These are phyloP conservation scores for Staphylotrichum tortipilum DNA, from an alignment of 495 filamentous ascomycete genomes.

Conservation along the genomic window DNA sequence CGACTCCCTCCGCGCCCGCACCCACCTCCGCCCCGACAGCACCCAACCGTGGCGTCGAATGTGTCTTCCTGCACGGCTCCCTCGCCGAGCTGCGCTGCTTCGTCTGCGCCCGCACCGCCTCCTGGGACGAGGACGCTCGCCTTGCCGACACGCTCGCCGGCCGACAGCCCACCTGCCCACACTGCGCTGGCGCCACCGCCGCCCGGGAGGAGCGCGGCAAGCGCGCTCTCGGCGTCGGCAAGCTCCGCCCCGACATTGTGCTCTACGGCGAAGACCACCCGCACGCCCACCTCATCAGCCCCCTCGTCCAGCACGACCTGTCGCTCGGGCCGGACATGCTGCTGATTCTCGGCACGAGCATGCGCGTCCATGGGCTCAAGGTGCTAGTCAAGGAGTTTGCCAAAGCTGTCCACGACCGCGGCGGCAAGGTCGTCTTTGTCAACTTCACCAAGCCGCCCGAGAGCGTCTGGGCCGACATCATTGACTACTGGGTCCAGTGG, in stretches of 20 bases:
- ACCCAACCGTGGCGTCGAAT: conserved; percentile 45
- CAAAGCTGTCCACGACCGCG: conserved; percentile 56
- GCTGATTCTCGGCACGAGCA: conserved; percentile 58
- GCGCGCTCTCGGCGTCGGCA: conserved; percentile 52
- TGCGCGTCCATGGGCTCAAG: conserved; percentile 61
- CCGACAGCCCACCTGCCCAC: conserved; percentile 53
- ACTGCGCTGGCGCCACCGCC: conserved; percentile 47
- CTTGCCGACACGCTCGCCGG: conserved; percentile 44
- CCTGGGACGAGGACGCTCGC: conserved; percentile 50
- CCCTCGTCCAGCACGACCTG: conserved; percentile 55
- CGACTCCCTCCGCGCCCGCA: background rate
- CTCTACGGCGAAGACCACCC: conserved; percentile 66
- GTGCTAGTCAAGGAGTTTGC: conserved; percentile 59
- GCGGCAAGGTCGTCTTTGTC: conserved; percentile 58
- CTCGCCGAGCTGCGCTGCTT: conserved; percentile 53
- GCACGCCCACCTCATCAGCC: conserved; percentile 51
- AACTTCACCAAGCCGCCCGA: conserved; percentile 60
- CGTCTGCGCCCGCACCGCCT: conserved; percentile 47
- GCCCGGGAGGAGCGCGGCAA: conserved; percentile 53
- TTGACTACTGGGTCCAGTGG: conserved; percentile 63
- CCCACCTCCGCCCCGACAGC: conserved; percentile 17
- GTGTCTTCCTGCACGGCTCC: conserved; percentile 60
- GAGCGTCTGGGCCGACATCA: conserved; percentile 57
- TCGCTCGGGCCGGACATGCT: conserved; percentile 53
- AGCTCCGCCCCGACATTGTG: conserved; percentile 58